Evolutionary conservation across 1,139 yeast genomes (phyloP).

Genomic region (Pichia sp.): DNA sequence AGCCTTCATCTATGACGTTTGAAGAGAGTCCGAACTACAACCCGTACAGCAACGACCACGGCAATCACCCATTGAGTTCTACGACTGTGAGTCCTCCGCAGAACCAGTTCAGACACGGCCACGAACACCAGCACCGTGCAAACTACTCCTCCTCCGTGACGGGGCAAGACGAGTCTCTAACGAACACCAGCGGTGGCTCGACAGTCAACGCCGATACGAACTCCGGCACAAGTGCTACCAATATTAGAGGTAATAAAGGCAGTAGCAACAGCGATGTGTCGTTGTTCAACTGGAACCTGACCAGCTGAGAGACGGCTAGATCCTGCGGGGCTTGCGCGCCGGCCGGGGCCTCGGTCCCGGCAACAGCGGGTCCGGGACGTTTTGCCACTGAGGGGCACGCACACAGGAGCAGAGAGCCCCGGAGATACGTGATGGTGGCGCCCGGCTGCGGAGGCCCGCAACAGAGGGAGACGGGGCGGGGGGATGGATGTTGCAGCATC

Average conservation of each 20-base stretch:
- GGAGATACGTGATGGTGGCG: too few relatives aligned
- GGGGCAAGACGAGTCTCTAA: background rate
- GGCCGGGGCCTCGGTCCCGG: too few relatives aligned
- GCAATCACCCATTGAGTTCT: background rate
- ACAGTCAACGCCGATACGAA: background rate
- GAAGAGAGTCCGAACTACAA: constrained; percentile 4
- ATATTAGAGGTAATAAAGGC: background rate
- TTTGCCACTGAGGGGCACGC: too few relatives aligned
- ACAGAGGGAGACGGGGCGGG: too few relatives aligned
- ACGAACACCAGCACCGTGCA: constrained; percentile 10
- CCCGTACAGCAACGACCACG: background rate
- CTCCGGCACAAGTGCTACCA: background rate
- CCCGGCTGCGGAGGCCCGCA: too few relatives aligned
- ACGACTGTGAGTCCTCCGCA: background rate
- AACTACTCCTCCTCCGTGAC: background rate
- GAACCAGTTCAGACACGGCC: constrained; percentile 6
- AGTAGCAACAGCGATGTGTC: background rate
- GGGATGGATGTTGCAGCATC: too few relatives aligned
- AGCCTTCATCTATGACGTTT: constrained; percentile 1
- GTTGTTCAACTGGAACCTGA: constrained; percentile 1
- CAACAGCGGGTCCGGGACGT: too few relatives aligned
- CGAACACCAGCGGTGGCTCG: background rate
- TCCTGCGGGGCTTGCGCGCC: too few relatives aligned
- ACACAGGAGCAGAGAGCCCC: too few relatives aligned
- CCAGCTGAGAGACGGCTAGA: background rate